A percentile compares a stretch with the other conserved stretches of the same genome.
phyloP scores from a whole-genome alignment of 371 early-diverging fungal species.

The Rhizomucor pusillus region DNA sequence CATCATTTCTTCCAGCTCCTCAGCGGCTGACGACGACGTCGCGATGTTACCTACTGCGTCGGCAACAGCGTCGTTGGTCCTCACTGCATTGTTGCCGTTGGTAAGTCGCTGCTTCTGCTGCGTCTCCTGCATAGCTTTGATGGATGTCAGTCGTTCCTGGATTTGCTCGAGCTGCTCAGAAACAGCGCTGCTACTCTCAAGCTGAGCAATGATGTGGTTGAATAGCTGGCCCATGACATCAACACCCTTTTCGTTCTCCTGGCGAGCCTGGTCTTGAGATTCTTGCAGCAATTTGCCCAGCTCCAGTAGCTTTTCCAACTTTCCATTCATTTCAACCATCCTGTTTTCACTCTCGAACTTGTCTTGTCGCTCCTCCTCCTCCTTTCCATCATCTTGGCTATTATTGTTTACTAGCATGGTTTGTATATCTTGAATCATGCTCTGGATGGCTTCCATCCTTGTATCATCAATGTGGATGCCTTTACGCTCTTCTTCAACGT shows the following conservation, averaged over 20 bases:
- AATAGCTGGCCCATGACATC: slow-evolving; percentile 31
- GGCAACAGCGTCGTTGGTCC: neutral
- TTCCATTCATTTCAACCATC: too few relatives aligned
- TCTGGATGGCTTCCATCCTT: slow-evolving; percentile 11
- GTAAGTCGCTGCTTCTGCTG: too few relatives aligned
- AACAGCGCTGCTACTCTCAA: slow-evolving; percentile 19
- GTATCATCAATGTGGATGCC: slow-evolving; percentile 11
- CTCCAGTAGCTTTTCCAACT: too few relatives aligned
- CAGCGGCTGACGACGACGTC: too few relatives aligned
- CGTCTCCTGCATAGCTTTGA: too few relatives aligned
- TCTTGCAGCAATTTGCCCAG: neutral
- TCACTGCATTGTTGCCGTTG: too few relatives aligned
- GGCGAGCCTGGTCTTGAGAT: neutral
- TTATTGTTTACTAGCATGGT: slow-evolving; percentile 1
- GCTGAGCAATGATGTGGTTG: slow-evolving; percentile 30
- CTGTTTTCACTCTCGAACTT: too few relatives aligned
- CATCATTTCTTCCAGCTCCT: slow-evolving; percentile 30
- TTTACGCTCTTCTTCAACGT: slow-evolving; percentile 11
- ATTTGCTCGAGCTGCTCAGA: slow-evolving; percentile 30
- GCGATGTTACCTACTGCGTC: neutral
- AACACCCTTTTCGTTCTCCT: slow-evolving; percentile 31
- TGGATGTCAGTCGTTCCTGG: slow-evolving; percentile 17
- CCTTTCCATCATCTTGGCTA: neutral
- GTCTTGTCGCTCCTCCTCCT: neutral
- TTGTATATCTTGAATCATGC: slow-evolving; percentile 15